A percentile compares a stretch with the other conserved stretches of the same genome.
Evolutionary conservation across 2,329 filamentous ascomycete genomes (phyloP).

Genomic region (Exophiala calicioides): DNA sequence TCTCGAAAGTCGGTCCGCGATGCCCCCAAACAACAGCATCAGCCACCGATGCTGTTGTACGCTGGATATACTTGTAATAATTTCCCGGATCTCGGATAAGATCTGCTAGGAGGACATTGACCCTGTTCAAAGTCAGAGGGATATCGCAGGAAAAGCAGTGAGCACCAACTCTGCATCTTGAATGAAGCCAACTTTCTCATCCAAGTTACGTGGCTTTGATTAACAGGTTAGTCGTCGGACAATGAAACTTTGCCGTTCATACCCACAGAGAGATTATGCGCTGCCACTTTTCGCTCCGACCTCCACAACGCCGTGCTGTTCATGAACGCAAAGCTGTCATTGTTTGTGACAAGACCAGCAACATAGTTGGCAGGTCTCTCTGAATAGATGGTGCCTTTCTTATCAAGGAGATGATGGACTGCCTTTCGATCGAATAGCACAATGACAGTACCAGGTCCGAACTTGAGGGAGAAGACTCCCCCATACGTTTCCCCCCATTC

Average conservation of each 20-base stretch:
- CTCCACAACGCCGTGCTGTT: constrained; percentile 49
- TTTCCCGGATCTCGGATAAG: constrained; percentile 9
- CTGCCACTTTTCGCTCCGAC: constrained; percentile 44
- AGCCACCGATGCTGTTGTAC: constrained; percentile 43
- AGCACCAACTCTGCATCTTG: constrained; percentile 53
- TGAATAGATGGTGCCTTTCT: constrained; percentile 39
- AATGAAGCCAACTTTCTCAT: constrained; percentile 44
- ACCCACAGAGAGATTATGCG: no score
- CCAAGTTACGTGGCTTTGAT: no score
- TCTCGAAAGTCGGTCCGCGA: constrained; percentile 36
- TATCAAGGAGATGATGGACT: constrained; percentile 18
- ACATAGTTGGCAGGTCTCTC: constrained; percentile 33
- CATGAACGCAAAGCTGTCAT: constrained; percentile 51
- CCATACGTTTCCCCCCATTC: constrained; percentile 38
- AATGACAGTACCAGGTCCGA: constrained; percentile 41
- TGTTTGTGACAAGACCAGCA: constrained; percentile 44
- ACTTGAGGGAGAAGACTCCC: constrained; percentile 44
- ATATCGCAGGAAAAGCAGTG: constrained; percentile 43
- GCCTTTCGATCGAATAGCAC: constrained; percentile 39
- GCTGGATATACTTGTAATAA: constrained; percentile 10
- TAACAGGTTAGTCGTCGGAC: no score
- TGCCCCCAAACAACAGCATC: constrained; percentile 55
- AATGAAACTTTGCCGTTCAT: no score
- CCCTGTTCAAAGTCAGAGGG: background rate
- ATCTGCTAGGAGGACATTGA: constrained; percentile 9